Evolutionary conservation across 192 early-diverging fungal genomes (phyloP), one percentile per base, ranked within the genome.

Genomic region (Entomortierella chlamydospora): DNA sequence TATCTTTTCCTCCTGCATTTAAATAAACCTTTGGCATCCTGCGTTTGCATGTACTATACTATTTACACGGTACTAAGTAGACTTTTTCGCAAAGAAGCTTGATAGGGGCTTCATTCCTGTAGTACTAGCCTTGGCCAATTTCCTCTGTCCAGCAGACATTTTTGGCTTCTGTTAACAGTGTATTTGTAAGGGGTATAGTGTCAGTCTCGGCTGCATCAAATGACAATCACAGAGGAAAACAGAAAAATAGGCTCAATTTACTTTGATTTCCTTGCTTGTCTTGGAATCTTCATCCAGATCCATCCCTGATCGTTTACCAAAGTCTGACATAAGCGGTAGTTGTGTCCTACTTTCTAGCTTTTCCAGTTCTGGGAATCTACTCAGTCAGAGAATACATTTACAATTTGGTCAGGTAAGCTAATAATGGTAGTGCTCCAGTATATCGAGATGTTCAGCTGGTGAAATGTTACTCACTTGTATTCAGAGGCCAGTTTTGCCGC

Each of bases 71-170:
- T 58, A 17, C 15, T 9, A 22, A 50, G 47, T 22, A 22, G 4
- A 17, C 25, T 85, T 83, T 57, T 86, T 86, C n/a, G 65, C 57
- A 71, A 86, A 86, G 61, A 83, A 86, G 41, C 71, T 65, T 1
- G 80, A 73, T 39, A 86, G 34, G 13, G 80, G 77, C 61, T 83
- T 82, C 85, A 86, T 86, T 30, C 85, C 85, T 67, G 77, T 68
- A 29, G 64, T 86, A 42, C 73, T 83, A 13, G 81, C 85, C 67
- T 86, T 86, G 65, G 81, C 85, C 25, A 86, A 50, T 28, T 70
- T 71, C 26, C 68, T 53, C 62, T 86, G 82, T 29, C 82, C 80
- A 15, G 54, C 64, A 7, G 85, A 71, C 68, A 86, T 68, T 68
- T 86, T 86, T 18, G 79, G 72, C 74, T 86, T 86, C 82, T 85